These are phyloP conservation scores for Hymenoscyphus fraxineus DNA, from an alignment of 2,329 filamentous ascomycete genomes.

Conservation along the genomic window DNA sequence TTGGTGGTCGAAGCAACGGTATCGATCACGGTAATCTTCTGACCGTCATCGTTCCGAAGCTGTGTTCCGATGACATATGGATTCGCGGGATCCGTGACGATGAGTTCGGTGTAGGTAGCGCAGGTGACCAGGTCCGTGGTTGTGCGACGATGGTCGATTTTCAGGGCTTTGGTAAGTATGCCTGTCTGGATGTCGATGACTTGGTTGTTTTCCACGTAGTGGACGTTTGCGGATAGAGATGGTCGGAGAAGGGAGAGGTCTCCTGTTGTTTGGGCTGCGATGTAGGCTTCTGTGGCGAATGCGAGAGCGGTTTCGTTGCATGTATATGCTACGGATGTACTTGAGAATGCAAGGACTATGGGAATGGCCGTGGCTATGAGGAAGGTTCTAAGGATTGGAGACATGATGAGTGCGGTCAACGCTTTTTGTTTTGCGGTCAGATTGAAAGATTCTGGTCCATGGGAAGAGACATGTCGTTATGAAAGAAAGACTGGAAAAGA, in stretches of 20 bases:
- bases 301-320: constrained; percentile 15
- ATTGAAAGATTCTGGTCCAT: not conserved
- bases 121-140: constrained; percentile 15
- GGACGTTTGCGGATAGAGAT: not conserved
- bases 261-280: constrained; percentile 15
- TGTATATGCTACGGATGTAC: constrained; percentile 1
- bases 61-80: constrained; percentile 21
- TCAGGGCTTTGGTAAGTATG: constrained; percentile 10
- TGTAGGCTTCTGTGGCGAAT: constrained; percentile 13
- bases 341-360: not conserved
- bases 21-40: constrained; percentile 15
- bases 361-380: not conserved
- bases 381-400: not conserved
- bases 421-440: not conserved
- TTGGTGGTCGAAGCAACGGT: constrained; percentile 12
- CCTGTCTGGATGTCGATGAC: constrained; percentile 6
- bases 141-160: constrained; percentile 18
- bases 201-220: constrained; percentile 15
- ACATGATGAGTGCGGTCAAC: not conserved
- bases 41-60: constrained; percentile 11
- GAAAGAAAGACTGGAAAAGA: not conserved
- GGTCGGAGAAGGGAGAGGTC: not conserved
- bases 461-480: not conserved
- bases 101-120: constrained; percentile 17
- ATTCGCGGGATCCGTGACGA: constrained; percentile 10